Evolutionary conservation across 495 filamentous ascomycete species (phyloP), one percentile per base, ranked within the genome.

Genomic region (Penicillium paxilli): DNA sequence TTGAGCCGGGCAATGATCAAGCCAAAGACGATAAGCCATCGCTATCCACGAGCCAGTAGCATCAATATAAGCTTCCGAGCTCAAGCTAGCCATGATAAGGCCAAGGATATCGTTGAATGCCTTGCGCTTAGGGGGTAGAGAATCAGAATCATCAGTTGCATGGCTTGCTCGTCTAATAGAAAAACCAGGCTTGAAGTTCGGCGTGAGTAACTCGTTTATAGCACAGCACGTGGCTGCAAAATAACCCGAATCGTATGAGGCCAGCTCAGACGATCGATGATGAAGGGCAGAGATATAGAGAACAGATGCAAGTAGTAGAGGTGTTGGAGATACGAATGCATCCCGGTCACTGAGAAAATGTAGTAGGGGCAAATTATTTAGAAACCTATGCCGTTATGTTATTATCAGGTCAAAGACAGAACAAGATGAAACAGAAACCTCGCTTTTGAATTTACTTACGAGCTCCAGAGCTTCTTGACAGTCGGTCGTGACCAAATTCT

Each of bases 211-310:
- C 40, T 73, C 64, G 8, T 69, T 55, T 40, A 75, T 71, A 30
- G 72, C 69, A 40, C 64, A 61, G 47, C 66, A 75, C 17, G 52
- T 72, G 19, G 64, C 64, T 6, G 64, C 49, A 59, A 73, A 71
- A 28, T 75, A 75, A 1, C 60, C 66, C 1, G 64, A 44, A 16
- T 63, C 60, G 3, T 68, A 42, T 19, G 57, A 59, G 24, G 60
- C 60, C 24, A 68, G 44, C 20, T 70, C 69, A 3, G 59, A 46
- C 6, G 64, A 64, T 35, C 53, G 49, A 49, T 67, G 59, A 33
- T 71, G 67, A 1, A 75, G 64, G 7, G 72, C 61, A 44, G 70
- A 69, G 25, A 75, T 72, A 37, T 73, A 75, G 12, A 75, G 69
- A 22, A 75, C 65, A 19, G 72, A 67, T 23, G 69, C 70, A 6